Percentiles rank a stretch among this genome's conserved stretches.
These are phyloP conservation scores for Lonicera japonica DNA, from an alignment of 129 eudicot species.

Conservation along the genomic window DNA sequence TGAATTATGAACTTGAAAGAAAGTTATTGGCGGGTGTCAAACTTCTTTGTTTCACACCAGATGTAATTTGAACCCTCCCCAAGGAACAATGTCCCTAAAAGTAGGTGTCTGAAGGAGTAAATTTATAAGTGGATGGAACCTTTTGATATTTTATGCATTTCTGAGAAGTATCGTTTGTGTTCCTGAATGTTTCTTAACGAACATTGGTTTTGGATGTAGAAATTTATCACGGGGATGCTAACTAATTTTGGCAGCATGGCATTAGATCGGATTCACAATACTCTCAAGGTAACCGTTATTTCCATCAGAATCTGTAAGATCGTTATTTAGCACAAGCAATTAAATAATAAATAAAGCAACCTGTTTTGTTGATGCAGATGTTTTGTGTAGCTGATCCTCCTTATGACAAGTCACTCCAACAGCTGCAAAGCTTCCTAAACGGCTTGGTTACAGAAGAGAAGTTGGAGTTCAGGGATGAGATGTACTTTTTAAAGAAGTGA, in stretches of 20 bases:
- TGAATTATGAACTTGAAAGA: too few species aligned
- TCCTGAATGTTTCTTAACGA: constrained; percentile 1
- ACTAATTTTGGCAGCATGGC: constrained; percentile 95
- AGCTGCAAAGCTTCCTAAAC: constrained; percentile 77
- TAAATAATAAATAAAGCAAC: neutral
- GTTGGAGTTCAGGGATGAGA: constrained; percentile 76
- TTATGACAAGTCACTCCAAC: constrained; percentile 96
- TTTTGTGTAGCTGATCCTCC: constrained; percentile 72
- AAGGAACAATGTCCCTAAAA: too few species aligned
- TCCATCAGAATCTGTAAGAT: neutral
- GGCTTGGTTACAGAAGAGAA: constrained; percentile 90
- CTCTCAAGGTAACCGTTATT: constrained; percentile 65
- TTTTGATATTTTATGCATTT: too few species aligned
- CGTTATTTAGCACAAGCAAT: neutral
- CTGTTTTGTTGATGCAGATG: constrained; percentile 51
- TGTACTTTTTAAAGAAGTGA: constrained; percentile 67
- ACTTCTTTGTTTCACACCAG: too few species aligned
- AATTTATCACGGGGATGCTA: constrained; percentile 90
- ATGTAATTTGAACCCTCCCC: too few species aligned
- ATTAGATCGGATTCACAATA: constrained; percentile 84
- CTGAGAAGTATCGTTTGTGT: neutral
- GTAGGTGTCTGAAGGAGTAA: too few species aligned
- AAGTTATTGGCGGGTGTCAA: too few species aligned
- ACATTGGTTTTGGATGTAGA: constrained; percentile 37
- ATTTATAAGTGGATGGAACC: neutral